Conservation (phyloP, 1,284 basidiomycete genomes). For the Tilletia setariae region DNA sequence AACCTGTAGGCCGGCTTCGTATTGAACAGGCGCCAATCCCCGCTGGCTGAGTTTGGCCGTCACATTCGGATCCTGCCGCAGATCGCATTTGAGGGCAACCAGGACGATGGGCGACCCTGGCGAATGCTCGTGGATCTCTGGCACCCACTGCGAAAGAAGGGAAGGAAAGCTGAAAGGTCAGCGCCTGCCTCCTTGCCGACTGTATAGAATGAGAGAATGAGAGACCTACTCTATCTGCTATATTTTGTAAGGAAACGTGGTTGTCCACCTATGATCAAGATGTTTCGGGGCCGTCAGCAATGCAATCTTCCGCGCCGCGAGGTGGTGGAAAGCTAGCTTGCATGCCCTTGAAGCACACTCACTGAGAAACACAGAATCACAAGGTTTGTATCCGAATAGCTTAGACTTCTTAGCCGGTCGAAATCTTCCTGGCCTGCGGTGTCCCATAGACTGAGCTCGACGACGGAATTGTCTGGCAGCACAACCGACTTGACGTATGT, state of each 20-base stretch:
- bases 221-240: constrained; percentile 68
- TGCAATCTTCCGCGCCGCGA: background rate
- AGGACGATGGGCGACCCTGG: constrained; percentile 79
- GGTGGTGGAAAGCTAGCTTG: too few relatives aligned
- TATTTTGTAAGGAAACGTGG: constrained; percentile 83
- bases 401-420: constrained; percentile 80
- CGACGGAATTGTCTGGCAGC: constrained; percentile 70
- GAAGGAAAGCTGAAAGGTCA: background rate
- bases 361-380: constrained; percentile 29
- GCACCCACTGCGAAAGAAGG: constrained; percentile 67
- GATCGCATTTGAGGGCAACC: constrained; percentile 79
- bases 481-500: constrained; percentile 83
- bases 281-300: background rate
- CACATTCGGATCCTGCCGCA: constrained; percentile 72
- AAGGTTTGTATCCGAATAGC: constrained; percentile 91
- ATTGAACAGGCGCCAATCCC: constrained; percentile 71
- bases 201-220: background rate
- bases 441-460: constrained; percentile 93
- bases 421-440: constrained; percentile 97
- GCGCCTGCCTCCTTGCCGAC: background rate
- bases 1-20: constrained; percentile 65
- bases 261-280: constrained; percentile 20
- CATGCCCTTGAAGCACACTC: background rate
- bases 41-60: constrained; percentile 68
- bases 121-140: constrained; percentile 78